Evolutionary conservation across 257 asterid species (phyloP), one percentile per base, ranked within the genome.

Genomic region (Linaria vulgaris): DNA sequence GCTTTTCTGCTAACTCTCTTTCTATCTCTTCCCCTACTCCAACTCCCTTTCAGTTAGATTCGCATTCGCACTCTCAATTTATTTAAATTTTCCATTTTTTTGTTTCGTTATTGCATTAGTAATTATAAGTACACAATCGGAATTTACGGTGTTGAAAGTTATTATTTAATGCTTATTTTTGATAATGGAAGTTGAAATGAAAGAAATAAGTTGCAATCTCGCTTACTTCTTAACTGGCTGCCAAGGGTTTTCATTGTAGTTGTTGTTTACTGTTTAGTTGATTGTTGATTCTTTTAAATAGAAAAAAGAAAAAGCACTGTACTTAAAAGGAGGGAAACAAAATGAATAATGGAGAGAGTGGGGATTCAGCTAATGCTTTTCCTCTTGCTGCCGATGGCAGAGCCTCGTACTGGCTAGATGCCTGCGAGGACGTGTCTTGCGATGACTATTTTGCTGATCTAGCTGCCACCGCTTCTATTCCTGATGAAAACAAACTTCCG

Each of bases 361-460:
- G 71, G 73, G 79, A 59, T 82, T 59, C 77, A 56, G 81, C 38
- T 57, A 64, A 51, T 53, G 80, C 58, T 56, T 56, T 54, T 73
- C 47, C 64, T 46, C 61, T 30, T 6, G 71, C 59, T 63, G 68
- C 49, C 20, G 78, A 79, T 56, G 79, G 64, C 30, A 85, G 79
- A 58, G 74, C 90, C 37, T 89, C 94, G 17, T 92, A 85, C 70
- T 92, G 99, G 99, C 67, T 92, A 17, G 97, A 92, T 72, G 91
- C 96, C 6, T 82, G 89, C 17, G 98, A 89, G 85, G 98, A 91
- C 56, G 79, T 83, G 3, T 82, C 85, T 0, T 79, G 90, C 66
- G 88, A 83, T 49, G 94, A 87, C 63, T 80, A 79, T 65, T 83
- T 80, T 71, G 78, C 72, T 56, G 82, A 85, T 78, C 74, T 77